Conservation (phyloP, 495 filamentous ascomycete genomes). For the Geoglossum glabrum region DNA sequence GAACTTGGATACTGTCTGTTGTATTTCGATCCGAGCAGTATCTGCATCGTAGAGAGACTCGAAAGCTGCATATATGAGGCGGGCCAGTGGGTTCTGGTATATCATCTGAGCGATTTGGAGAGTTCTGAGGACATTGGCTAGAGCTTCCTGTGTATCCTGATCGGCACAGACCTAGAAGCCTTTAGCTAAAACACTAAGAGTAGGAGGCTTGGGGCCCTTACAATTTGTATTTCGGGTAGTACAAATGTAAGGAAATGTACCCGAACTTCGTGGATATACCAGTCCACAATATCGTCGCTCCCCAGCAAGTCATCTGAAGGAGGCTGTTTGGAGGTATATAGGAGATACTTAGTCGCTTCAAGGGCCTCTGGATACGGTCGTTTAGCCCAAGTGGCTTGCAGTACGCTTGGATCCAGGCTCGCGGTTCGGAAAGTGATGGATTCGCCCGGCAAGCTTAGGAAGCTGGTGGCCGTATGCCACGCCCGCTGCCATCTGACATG, state of each 20-base stretch:
- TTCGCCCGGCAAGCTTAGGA: conserved; percentile 32
- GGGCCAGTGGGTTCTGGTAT: conserved; percentile 24
- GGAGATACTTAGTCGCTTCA: conserved; percentile 6
- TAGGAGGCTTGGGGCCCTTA: conserved; percentile 11
- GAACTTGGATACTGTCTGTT: conserved; percentile 28
- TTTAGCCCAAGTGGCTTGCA: conserved; percentile 12
- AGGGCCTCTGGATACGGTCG: conserved; percentile 3
- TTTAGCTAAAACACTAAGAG: conserved; percentile 2
- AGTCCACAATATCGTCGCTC: conserved; percentile 22
- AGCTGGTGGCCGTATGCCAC: conserved; percentile 46
- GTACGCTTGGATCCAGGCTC: conserved; percentile 9
- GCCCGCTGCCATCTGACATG: conserved; percentile 44
- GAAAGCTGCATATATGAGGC: neutral
- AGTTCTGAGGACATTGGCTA: conserved; percentile 23
- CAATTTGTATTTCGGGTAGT: conserved; percentile 19
- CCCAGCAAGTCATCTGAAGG: neutral
- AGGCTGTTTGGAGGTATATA: neutral
- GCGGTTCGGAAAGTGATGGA: neutral
- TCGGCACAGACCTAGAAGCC: conserved; percentile 17
- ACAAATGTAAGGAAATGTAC: conserved; percentile 29
- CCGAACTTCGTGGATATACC: conserved; percentile 33
- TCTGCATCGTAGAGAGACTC: conserved; percentile 10
- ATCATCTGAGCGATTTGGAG: conserved; percentile 25
- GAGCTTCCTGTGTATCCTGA: conserved; percentile 13
- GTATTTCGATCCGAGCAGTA: conserved; percentile 4